Conservation (phyloP, 257 asterid genomes). For the Salvia miltiorrhiza region DNA sequence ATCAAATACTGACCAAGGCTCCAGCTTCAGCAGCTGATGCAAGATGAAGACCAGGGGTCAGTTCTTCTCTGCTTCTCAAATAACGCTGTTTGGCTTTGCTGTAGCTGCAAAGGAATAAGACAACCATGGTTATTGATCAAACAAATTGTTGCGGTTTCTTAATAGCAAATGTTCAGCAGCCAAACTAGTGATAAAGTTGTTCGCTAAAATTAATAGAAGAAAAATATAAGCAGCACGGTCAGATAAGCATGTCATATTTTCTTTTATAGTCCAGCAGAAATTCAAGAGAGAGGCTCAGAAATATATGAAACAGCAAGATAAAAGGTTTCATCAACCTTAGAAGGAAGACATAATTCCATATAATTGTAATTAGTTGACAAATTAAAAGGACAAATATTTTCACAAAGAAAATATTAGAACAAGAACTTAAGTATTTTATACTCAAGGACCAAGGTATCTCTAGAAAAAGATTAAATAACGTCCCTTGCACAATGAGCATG, state of each 20-base stretch:
- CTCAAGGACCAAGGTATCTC: neutral
- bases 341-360: neutral
- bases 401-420: neutral
- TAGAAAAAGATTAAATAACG: neutral
- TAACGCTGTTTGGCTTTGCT: slow-evolving; percentile 88
- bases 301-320: neutral
- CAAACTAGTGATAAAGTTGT: slow-evolving; percentile 15
- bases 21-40: slow-evolving; percentile 99
- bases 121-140: slow-evolving; percentile 7
- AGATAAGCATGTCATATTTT: slow-evolving; percentile 6
- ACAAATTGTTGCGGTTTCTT: neutral
- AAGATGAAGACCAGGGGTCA: slow-evolving; percentile 86
- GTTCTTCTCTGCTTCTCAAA: slow-evolving; percentile 58
- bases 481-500: slow-evolving; percentile 1
- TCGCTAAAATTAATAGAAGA: neutral
- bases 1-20: slow-evolving; percentile 64
- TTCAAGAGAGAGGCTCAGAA: neutral
- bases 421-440: neutral
- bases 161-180: neutral
- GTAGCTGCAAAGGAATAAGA: slow-evolving; percentile 50
- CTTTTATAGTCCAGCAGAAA: slow-evolving; percentile 2
- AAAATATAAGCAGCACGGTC: neutral
- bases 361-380: neutral
- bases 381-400: neutral
- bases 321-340: neutral